phyloP scores from a whole-genome alignment of 2,329 filamentous ascomycete genomes.

The Beauveria sp. region DNA sequence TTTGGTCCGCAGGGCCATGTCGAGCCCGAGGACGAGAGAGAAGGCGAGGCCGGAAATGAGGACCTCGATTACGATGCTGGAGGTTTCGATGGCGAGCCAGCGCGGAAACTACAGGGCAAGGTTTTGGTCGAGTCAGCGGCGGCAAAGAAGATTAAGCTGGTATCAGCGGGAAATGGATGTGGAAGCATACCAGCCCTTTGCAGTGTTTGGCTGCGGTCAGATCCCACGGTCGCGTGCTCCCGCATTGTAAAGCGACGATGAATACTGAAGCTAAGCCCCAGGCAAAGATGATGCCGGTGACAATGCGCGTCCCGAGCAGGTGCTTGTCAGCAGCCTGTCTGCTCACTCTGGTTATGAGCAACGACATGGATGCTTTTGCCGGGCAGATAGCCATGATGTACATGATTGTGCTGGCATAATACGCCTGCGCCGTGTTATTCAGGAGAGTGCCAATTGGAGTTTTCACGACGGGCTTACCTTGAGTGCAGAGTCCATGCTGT shows the following conservation, averaged over 20 bases:
- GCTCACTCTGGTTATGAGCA: slow-evolving; percentile 14
- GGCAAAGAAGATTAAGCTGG: not conserved
- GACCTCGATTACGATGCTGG: slow-evolving; percentile 14
- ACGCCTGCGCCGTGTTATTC: not conserved
- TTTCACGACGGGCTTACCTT: slow-evolving; percentile 6
- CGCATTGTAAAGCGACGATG: slow-evolving; percentile 13
- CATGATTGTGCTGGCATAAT: slow-evolving; percentile 12
- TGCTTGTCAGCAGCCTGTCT: slow-evolving; percentile 11
- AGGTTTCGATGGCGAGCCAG: slow-evolving; percentile 12
- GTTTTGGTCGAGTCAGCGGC: not conserved
- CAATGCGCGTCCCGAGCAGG: slow-evolving; percentile 8
- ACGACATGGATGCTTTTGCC: slow-evolving; percentile 15
- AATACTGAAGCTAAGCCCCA: slow-evolving; percentile 12
- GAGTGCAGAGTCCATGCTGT: slow-evolving; percentile 5
- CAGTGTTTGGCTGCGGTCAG: not conserved
- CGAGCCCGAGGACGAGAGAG: slow-evolving; percentile 13
- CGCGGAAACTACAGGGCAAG: slow-evolving; percentile 9
- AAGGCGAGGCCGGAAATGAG: slow-evolving; percentile 14
- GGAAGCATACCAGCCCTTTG: slow-evolving; percentile 1
- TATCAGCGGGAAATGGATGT: not conserved
- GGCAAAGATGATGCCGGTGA: slow-evolving; percentile 3
- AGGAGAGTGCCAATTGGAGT: no score
- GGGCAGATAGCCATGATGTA: slow-evolving; percentile 14
- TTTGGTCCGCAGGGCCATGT: slow-evolving; percentile 13
- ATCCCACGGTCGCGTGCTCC: slow-evolving; percentile 11